These are phyloP conservation scores for Sphagnurus paluster DNA, from an alignment of 1,284 basidiomycete genomes.

Conservation along the genomic window DNA sequence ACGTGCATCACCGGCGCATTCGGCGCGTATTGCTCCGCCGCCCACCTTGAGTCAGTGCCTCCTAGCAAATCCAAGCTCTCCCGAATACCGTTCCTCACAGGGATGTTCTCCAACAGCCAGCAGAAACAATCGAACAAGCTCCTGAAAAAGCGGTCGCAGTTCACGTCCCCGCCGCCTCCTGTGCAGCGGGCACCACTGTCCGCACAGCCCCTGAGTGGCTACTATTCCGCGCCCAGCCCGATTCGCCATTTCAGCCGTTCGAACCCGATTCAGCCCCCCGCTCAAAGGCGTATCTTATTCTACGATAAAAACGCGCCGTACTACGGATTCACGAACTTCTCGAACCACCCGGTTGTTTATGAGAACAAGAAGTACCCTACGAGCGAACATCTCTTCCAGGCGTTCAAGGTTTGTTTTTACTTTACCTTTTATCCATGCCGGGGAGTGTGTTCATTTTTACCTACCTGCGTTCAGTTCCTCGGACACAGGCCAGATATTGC, in stretches of 20 bases:
- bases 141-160: too few relatives aligned
- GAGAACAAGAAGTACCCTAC: conserved; percentile 61
- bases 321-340: conserved; percentile 72
- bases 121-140: too few relatives aligned
- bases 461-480: conserved; percentile 43
- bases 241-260: conserved; percentile 6
- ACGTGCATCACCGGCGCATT: conserved; percentile 6
- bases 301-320: conserved; percentile 60
- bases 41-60: neutral
- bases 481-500: conserved; percentile 56
- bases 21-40: conserved; percentile 9
- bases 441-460: neutral
- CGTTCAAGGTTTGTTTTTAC: conserved; percentile 50
- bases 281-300: conserved; percentile 44
- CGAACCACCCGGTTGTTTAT: conserved; percentile 53
- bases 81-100: conserved; percentile 1
- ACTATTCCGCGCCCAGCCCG: neutral
- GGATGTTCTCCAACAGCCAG: neutral
- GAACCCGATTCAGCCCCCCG: conserved; percentile 1
- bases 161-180: conserved; percentile 1
- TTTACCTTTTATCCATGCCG: neutral
- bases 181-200: conserved; percentile 1
- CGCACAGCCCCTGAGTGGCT: conserved; percentile 3
- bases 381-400: conserved; percentile 68
- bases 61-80: neutral